A percentile compares a stretch with the other conserved stretches of the same genome.
Evolutionary conservation across 495 filamentous ascomycete species (phyloP).

Genomic region (Amphirosellinia nigrospora): DNA sequence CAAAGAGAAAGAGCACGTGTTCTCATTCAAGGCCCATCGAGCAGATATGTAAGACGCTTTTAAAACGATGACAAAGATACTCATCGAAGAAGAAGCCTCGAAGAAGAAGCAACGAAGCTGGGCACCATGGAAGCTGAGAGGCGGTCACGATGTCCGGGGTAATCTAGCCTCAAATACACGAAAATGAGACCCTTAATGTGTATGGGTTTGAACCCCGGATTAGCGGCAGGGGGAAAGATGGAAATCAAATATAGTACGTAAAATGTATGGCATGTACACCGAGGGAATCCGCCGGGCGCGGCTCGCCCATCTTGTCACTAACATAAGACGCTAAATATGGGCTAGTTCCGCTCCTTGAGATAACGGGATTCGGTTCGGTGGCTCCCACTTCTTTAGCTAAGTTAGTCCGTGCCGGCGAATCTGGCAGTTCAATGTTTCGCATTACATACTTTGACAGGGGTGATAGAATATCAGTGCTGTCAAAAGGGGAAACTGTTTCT

Average conservation of each 20-base stretch:
- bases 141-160: conserved; percentile 11
- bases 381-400: neutral
- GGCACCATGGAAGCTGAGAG: neutral
- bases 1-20: neutral
- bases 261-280: conserved; percentile 7
- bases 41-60: neutral
- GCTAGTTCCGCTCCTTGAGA: conserved; percentile 1
- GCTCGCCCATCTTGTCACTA: neutral
- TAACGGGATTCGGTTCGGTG: conserved; percentile 10
- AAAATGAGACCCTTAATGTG: neutral
- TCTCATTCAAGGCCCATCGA: conserved; percentile 1
- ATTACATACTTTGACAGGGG: conserved; percentile 1
- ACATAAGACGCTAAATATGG: conserved; percentile 5
- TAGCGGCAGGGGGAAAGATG: neutral
- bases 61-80: neutral
- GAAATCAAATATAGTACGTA: conserved; percentile 17
- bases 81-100: neutral
- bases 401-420: neutral
- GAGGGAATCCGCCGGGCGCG: conserved; percentile 18
- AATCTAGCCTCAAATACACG: neutral
- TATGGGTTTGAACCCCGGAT: conserved; percentile 6
- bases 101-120: neutral
- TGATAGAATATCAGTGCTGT: neutral
- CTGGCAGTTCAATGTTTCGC: neutral
- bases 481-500: conserved; percentile 5